Conservation (phyloP, 768 basidiomycete species). For the Tylopilus subfusipes region DNA sequence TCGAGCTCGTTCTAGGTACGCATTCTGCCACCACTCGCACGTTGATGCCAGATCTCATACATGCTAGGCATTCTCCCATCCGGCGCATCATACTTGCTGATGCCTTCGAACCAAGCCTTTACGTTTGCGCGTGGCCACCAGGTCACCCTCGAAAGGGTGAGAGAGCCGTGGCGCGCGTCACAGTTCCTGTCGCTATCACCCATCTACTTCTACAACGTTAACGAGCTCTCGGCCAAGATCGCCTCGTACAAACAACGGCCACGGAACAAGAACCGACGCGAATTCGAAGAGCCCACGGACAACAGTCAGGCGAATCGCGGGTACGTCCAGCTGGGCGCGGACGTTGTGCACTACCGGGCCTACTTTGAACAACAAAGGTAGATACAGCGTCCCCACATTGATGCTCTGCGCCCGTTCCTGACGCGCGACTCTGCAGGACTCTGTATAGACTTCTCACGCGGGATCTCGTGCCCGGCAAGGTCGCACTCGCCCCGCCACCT, state of each 20-base stretch:
- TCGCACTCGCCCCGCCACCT: slow-evolving; percentile 27
- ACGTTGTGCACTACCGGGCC: slow-evolving; percentile 30
- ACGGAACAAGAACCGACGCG: slow-evolving; percentile 30
- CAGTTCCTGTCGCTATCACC: slow-evolving; percentile 48
- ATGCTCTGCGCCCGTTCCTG: not conserved
- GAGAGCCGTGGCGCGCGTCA: slow-evolving; percentile 6
- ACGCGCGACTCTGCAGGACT: slow-evolving; percentile 19
- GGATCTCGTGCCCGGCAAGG: slow-evolving; percentile 27
- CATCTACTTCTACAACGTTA: slow-evolving; percentile 35
- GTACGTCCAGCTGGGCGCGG: slow-evolving; percentile 25
- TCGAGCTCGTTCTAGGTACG: slow-evolving; percentile 46
- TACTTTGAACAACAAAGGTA: slow-evolving; percentile 47
- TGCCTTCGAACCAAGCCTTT: slow-evolving; percentile 11
- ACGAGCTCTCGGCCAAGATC: slow-evolving; percentile 39
- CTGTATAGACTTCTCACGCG: slow-evolving; percentile 32
- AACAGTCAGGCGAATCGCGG: slow-evolving; percentile 43
- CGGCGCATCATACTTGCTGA: slow-evolving; percentile 45
- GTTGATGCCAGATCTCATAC: not conserved
- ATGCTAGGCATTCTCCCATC: slow-evolving; percentile 39
- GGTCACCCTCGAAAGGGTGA: not conserved
- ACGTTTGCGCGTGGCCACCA: slow-evolving; percentile 28
- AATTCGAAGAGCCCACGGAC: slow-evolving; percentile 22
- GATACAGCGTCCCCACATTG: not conserved
- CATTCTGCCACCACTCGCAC: not conserved
- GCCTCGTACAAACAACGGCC: slow-evolving; percentile 37